A percentile compares a stretch with the other conserved stretches of the same genome.
These are phyloP conservation scores for Ogataea ramenticola DNA, from an alignment of 805 yeast species.

Conservation along the genomic window DNA sequence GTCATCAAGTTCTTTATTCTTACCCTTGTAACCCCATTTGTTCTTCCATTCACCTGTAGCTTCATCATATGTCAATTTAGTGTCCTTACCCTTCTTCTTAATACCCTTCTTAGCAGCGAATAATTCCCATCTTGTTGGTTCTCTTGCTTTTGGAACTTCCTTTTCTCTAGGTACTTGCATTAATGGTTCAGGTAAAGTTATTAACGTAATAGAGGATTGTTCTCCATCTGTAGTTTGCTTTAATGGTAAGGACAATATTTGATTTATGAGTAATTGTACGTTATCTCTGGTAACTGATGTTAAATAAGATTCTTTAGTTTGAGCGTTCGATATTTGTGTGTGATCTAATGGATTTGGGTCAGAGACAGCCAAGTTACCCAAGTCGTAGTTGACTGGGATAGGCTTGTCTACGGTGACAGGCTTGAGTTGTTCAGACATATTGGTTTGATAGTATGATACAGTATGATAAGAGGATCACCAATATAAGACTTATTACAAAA, in stretches of 20 bases:
- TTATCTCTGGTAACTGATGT: conserved; percentile 76
- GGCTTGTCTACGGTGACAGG: conserved; percentile 87
- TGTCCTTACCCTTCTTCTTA: conserved; percentile 80
- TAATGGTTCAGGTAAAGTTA: conserved; percentile 77
- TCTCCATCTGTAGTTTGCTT: conserved; percentile 78
- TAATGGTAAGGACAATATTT: conserved; percentile 81
- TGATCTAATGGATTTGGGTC: conserved; percentile 83
- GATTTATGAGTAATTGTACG: conserved; percentile 85
- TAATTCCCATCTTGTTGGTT: conserved; percentile 92
- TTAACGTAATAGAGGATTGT: conserved; percentile 72
- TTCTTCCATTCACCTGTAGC: conserved; percentile 92
- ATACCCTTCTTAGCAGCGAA: conserved; percentile 97
- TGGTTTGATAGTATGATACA: not conserved
- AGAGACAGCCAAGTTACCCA: conserved; percentile 86
- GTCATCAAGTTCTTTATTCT: conserved; percentile 75
- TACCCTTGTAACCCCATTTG: conserved; percentile 97
- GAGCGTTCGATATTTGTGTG: conserved; percentile 44
- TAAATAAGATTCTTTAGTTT: conserved; percentile 56
- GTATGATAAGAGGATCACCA: no score
- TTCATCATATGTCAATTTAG: conserved; percentile 86
- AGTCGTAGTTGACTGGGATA: conserved; percentile 81
- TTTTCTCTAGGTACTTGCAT: conserved; percentile 90
- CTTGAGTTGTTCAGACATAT: conserved; percentile 22
- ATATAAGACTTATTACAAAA: no score
- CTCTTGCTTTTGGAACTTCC: conserved; percentile 86